These are phyloP conservation scores for Globisporangium ultimum DNA, from an alignment of 352 stramenopile genomes.

Conservation along the genomic window DNA sequence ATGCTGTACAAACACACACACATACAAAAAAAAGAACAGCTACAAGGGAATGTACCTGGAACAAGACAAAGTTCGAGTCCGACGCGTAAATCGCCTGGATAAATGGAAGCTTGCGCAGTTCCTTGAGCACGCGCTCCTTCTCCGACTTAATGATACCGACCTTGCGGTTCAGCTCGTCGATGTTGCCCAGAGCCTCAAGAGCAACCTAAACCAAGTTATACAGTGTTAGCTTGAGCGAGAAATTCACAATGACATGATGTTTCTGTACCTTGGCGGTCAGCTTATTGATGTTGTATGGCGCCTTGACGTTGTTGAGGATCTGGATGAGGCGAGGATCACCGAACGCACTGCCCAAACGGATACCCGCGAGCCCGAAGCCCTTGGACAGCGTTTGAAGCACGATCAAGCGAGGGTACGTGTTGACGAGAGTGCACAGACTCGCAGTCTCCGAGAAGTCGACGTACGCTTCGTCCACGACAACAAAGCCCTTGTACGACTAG, in stretches of 20 bases:
- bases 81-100: conserved; percentile 92
- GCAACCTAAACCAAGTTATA: conserved; percentile 34
- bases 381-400: conserved; percentile 98
- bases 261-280: conserved; percentile 84
- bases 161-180: conserved; percentile 53
- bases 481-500: conserved; percentile 87
- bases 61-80: conserved; percentile 98
- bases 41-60: conserved; percentile 63
- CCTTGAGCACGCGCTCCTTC: conserved; percentile 72
- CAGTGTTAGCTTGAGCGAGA: neutral
- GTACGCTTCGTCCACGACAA: conserved; percentile 99
- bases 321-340: conserved; percentile 92
- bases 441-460: conserved; percentile 92
- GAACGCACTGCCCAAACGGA: conserved; percentile 92
- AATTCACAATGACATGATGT: neutral
- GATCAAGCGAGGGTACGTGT: conserved; percentile 92
- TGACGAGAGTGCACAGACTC: conserved; percentile 87
- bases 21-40: neutral
- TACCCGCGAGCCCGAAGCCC: conserved; percentile 96
- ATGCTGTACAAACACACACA: no score
- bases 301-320: conserved; percentile 99
- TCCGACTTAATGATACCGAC: conserved; percentile 78
- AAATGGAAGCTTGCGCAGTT: conserved; percentile 89
- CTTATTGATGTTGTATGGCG: conserved; percentile 99
- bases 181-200: conserved; percentile 59